Conservation (phyloP, 73 alveolate genomes). For the Tetrahymena borealis region DNA sequence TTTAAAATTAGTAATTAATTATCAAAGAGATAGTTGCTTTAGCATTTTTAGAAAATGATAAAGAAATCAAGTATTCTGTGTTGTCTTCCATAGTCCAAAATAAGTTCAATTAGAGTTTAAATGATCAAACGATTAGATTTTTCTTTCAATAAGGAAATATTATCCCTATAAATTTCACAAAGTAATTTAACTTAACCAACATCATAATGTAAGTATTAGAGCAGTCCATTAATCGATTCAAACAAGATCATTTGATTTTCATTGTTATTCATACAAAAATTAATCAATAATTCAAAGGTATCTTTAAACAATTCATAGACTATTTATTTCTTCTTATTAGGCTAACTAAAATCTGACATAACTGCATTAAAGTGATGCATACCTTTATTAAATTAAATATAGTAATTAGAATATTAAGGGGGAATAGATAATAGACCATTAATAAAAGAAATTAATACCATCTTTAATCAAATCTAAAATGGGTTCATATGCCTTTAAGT, state of each 20-base stretch:
- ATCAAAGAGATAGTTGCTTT: constrained; percentile 21
- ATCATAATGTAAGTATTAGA: constrained; percentile 26
- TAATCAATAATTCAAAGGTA: constrained; percentile 14
- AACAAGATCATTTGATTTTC: constrained; percentile 25
- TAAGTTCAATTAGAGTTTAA: constrained; percentile 7
- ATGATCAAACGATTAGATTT: constrained; percentile 7
- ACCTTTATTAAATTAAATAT: not conserved
- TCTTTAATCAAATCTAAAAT: constrained; percentile 27
- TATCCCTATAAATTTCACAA: constrained; percentile 50
- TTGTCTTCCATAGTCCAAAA: constrained; percentile 38
- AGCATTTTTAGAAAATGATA: not conserved
- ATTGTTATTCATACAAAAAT: constrained; percentile 26
- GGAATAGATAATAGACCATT: not conserved
- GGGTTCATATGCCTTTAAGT: constrained; percentile 15
- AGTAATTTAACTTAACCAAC: constrained; percentile 50
- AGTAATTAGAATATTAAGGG: not conserved
- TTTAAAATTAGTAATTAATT: constrained; percentile 38
- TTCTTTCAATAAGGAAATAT: constrained; percentile 1
- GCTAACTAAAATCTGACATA: not conserved
- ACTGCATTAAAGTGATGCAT: not conserved
- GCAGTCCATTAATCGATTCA: not conserved
- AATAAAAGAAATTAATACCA: not conserved
- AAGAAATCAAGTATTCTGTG: constrained; percentile 24
- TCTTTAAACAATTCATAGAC: constrained; percentile 8
- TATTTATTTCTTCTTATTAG: constrained; percentile 17